These are phyloP conservation scores for Tetrahymena elliotti DNA, from an alignment of 73 alveolate genomes.

Conservation along the genomic window DNA sequence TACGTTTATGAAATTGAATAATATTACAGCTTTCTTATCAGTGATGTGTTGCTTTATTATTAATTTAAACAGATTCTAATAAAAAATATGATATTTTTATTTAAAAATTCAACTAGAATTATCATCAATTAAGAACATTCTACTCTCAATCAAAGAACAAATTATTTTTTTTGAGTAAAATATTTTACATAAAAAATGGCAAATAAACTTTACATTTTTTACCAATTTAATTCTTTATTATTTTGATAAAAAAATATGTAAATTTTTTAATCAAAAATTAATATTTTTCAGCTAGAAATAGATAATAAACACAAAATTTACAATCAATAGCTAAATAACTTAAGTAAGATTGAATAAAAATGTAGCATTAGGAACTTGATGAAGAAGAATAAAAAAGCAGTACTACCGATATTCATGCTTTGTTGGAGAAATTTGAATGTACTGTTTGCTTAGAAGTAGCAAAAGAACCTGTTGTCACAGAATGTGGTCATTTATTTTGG, in stretches of 20 bases:
- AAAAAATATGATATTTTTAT: not conserved
- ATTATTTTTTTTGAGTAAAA: no score
- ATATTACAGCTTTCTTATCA: not conserved
- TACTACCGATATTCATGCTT: not conserved
- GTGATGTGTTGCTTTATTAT: not conserved
- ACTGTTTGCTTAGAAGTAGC: conserved; percentile 84
- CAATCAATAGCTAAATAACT: not conserved
- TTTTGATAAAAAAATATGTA: no score
- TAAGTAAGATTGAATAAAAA: not conserved
- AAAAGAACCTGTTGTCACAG: conserved; percentile 82
- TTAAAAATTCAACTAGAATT: not conserved
- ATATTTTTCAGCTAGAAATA: not conserved
- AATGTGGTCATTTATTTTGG: conserved; percentile 88
- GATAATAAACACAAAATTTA: not conserved
- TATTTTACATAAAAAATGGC: no score
- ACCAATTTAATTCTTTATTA: no score
- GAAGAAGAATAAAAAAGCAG: not conserved
- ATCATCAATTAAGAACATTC: not conserved
- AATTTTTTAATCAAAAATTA: not conserved
- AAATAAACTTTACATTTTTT: no score
- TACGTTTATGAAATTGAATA: not conserved
- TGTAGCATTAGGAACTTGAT: not conserved
- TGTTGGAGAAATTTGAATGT: conserved; percentile 63
- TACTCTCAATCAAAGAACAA: not conserved
- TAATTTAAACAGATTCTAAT: not conserved